Evolutionary conservation across 2,329 filamentous ascomycete genomes (phyloP).

Genomic region (Ilyonectria robusta): DNA sequence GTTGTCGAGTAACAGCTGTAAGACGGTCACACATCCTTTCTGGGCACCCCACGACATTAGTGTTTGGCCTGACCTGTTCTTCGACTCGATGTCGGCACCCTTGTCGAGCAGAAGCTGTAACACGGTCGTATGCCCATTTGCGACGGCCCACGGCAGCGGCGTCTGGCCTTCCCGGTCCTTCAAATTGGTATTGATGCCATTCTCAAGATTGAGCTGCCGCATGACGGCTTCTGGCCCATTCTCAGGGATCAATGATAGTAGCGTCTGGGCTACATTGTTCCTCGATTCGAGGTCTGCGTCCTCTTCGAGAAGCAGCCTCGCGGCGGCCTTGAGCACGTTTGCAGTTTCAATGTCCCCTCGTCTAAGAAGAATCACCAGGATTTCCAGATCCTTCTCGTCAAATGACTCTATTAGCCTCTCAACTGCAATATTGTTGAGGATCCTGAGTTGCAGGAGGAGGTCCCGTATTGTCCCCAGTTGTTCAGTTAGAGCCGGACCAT

Average conservation of each 20-base stretch:
- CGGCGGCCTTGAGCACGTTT: constrained; percentile 4
- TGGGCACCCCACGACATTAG: not conserved
- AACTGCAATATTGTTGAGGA: not conserved
- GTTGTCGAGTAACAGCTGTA: not conserved
- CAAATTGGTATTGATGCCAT: not conserved
- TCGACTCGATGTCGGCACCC: not conserved
- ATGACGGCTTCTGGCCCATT: not conserved
- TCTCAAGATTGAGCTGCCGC: not conserved
- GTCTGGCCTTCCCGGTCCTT: not conserved
- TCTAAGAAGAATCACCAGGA: not conserved
- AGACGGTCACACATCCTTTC: not conserved
- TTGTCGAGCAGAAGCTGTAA: not conserved
- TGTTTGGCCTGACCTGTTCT: not conserved
- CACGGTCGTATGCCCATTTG: not conserved
- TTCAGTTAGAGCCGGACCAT: not conserved
- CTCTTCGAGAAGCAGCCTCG: not conserved
- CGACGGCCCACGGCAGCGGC: not conserved
- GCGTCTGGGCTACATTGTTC: not conserved
- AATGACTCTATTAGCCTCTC: not conserved
- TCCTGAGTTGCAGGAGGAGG: not conserved
- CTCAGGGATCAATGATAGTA: not conserved
- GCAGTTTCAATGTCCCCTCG: not conserved
- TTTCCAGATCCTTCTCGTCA: not conserved
- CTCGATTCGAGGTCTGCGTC: not conserved
- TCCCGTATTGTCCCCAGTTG: not conserved